Base-by-base conservation (phyloP, 108 stramenopile genomes). In the Fragilaria radians region DNA sequence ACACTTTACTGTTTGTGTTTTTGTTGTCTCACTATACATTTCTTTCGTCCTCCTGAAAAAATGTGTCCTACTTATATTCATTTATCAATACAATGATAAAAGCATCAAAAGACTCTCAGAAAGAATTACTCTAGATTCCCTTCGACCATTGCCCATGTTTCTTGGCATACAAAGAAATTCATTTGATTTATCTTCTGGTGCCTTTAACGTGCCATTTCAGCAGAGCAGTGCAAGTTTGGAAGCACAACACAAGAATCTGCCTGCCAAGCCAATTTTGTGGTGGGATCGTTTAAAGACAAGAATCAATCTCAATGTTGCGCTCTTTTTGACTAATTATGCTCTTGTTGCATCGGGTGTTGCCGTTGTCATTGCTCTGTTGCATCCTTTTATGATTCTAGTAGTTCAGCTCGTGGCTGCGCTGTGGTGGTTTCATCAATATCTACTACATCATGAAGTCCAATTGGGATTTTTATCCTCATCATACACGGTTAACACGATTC, bases 321-420 rank as follows among this genome's bases (percentile, higher is more conserved):
- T 75, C 59, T 93, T 93, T 57, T 62, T 89, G 4, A 85, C 91
- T 33, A 93, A 93, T 54, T 93, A 93, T 64, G 82, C 80, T 14
- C 59, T 93, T 19, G 46, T 86, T 34, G 67, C 77, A 0, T 25
- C 58, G 4, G 82, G 84, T 30, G 85, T 85, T 22, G 76, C 83
- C 9, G 26, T 89, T 17, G 82, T 93, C 14, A 81, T 89, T 46
- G 86, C 82, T 1, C 64, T 93, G 48, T 74, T 89, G 80, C 91
- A 93, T 65, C 88, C 88, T 1, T 71, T 74, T 22, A 93, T 89
- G 86, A 46, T 93, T 0, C 4, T 89, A 21, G 81, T 69, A 24
- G 54, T 89, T 36, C 82, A 71, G 5, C 24, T 78, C 21, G 67
- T 89, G 0, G 85, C 68, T 61, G 75, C 58, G 28, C 46, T 86